Evolutionary conservation across 192 early-diverging fungal species (phyloP).

Genomic region (Gorgonomyces haynaldii): DNA sequence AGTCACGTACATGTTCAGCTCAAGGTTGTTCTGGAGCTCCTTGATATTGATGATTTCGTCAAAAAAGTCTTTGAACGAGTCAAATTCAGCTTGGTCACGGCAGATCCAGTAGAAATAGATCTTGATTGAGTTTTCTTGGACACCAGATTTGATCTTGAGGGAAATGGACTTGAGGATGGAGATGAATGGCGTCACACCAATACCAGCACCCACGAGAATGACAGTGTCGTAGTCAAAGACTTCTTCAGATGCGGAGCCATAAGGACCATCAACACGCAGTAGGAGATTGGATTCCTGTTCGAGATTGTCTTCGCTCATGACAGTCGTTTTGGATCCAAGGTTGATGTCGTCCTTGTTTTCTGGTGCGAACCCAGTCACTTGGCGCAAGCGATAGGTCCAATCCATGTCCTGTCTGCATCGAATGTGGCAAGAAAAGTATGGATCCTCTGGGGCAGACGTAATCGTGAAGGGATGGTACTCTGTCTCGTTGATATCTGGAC

Average conservation of each 20-base stretch:
- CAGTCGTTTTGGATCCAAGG: neutral
- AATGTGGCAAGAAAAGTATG: constrained; percentile 19
- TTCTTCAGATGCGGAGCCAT: constrained; percentile 44
- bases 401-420: constrained; percentile 18
- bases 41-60: constrained; percentile 19
- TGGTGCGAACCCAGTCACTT: constrained; percentile 16
- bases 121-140: constrained; percentile 2
- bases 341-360: constrained; percentile 35
- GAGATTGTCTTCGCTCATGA: neutral
- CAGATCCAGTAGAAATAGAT: constrained; percentile 31
- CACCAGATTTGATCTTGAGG: constrained; percentile 2
- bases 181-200: constrained; percentile 26
- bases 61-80: constrained; percentile 24
- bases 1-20: constrained; percentile 23
- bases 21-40: constrained; percentile 6
- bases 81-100: constrained; percentile 18
- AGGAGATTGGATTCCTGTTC: neutral
- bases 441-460: constrained; percentile 22
- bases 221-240: constrained; percentile 24
- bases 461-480: constrained; percentile 28
- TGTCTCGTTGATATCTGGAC: constrained; percentile 16
- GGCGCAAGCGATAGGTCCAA: constrained; percentile 12
- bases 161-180: constrained; percentile 20
- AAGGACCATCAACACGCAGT: constrained; percentile 61
- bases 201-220: constrained; percentile 23